Percentiles rank a stretch among this genome's conserved stretches.
phyloP scores from a whole-genome alignment of 805 yeast species.

The Lipomyces yamadae region DNA sequence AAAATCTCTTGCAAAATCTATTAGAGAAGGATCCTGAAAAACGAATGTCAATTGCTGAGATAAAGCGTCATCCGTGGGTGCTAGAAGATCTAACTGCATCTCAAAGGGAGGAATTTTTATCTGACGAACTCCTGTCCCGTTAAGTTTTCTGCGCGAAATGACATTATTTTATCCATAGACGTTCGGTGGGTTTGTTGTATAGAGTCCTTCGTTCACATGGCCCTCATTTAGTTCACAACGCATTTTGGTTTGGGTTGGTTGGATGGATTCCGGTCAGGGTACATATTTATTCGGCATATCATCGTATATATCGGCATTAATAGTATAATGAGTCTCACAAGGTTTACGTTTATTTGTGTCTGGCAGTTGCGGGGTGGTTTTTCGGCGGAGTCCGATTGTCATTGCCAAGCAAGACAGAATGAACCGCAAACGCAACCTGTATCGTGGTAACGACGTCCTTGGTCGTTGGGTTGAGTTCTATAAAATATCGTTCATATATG shows the following conservation, averaged over 20 bases:
- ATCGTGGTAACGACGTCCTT: neutral
- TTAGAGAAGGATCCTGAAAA: conserved; percentile 70
- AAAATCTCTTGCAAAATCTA: conserved; percentile 64
- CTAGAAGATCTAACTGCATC: conserved; percentile 48
- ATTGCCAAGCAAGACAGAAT: neutral
- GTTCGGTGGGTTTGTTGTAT: neutral
- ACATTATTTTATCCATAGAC: neutral
- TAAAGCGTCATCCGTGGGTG: conserved; percentile 77
- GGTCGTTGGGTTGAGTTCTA: neutral
- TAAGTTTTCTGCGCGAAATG: neutral
- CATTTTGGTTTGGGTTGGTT: neutral
- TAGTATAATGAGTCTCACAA: conserved; percentile 1
- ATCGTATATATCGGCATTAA: conserved; percentile 1
- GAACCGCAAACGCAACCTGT: neutral
- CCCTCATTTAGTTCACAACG: conserved; percentile 9
- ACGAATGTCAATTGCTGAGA: conserved; percentile 71
- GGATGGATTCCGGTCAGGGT: conserved; percentile 2
- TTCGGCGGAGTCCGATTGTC: neutral
- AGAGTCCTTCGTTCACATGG: conserved; percentile 8
- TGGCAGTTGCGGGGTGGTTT: neutral
- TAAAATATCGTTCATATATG: neutral
- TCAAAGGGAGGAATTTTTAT: conserved; percentile 18
- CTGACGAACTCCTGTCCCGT: conserved; percentile 22
- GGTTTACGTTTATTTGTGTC: conserved; percentile 1
- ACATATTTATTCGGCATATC: neutral